Percentiles rank a stretch among this genome's conserved stretches.
These are phyloP conservation scores for Magnaporthiopsis rhizophila DNA, from an alignment of 2,329 filamentous ascomycete genomes.

Conservation along the genomic window DNA sequence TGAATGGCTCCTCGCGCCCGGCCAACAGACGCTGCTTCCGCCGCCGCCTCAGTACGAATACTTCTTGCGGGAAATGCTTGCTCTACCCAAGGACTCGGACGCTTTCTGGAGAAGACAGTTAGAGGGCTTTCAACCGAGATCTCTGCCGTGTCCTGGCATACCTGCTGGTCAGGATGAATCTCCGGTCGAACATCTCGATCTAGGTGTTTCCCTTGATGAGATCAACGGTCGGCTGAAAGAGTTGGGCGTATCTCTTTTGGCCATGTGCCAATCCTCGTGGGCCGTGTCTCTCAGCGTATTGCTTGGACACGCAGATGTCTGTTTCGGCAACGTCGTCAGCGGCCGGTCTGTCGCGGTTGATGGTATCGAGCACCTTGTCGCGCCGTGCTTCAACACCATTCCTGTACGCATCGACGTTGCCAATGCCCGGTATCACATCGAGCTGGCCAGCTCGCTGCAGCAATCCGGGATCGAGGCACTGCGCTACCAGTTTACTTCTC, in stretches of 20 bases:
- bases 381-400: slow-evolving; percentile 87
- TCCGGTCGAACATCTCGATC: slow-evolving; percentile 16
- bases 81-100: slow-evolving; percentile 39
- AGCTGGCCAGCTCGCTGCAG: slow-evolving; percentile 54
- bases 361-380: slow-evolving; percentile 64
- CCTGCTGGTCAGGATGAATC: neutral
- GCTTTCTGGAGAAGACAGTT: slow-evolving; percentile 60
- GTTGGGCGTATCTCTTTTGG: slow-evolving; percentile 54
- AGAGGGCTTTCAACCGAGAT: slow-evolving; percentile 32
- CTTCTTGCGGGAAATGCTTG: slow-evolving; percentile 55
- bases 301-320: slow-evolving; percentile 55
- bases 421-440: slow-evolving; percentile 37
- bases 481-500: slow-evolving; percentile 64
- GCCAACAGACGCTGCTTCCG: slow-evolving; percentile 33
- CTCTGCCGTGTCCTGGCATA: slow-evolving; percentile 6
- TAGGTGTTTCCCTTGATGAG: slow-evolving; percentile 29
- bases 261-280: slow-evolving; percentile 68
- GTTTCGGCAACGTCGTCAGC: slow-evolving; percentile 81
- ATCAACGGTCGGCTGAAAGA: slow-evolving; percentile 42
- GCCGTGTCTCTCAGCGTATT: slow-evolving; percentile 52
- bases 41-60: slow-evolving; percentile 46
- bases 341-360: slow-evolving; percentile 63
- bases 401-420: slow-evolving; percentile 56
- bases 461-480: slow-evolving; percentile 52
- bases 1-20: slow-evolving; percentile 42